A percentile compares a stretch with the other conserved stretches of the same genome.
phyloP scores from a whole-genome alignment of 2,329 filamentous ascomycete genomes.

The Fusarium redolens region DNA sequence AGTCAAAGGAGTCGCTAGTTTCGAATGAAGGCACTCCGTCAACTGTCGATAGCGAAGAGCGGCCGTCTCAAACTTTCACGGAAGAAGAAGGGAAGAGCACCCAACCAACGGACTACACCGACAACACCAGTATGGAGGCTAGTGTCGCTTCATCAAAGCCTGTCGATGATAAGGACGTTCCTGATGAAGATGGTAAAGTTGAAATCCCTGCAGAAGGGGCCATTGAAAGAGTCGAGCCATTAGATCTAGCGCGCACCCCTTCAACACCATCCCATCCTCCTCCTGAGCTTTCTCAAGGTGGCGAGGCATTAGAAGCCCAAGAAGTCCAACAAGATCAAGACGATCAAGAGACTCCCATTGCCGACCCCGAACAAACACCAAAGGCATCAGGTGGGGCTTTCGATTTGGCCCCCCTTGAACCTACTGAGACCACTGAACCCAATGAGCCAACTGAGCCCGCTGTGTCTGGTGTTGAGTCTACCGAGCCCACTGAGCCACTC shows the following conservation, averaged over 20 bases:
- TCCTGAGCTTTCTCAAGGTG: conserved; percentile 15
- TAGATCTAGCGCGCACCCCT: conserved; percentile 60
- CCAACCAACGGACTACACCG: conserved; percentile 55
- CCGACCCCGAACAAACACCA: conserved; percentile 41
- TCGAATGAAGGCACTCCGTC: conserved; percentile 75
- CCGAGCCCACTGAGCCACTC: conserved; percentile 15
- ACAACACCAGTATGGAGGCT: conserved; percentile 48
- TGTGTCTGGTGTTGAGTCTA: background rate
- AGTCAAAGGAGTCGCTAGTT: conserved; percentile 79
- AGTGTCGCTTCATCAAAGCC: conserved; percentile 45
- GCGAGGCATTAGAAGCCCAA: conserved; percentile 2
- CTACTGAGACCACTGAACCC: background rate
- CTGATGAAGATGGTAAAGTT: conserved; percentile 48
- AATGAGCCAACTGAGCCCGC: background rate
- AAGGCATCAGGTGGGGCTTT: conserved; percentile 23
- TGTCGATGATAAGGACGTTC: conserved; percentile 36
- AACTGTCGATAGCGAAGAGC: conserved; percentile 62
- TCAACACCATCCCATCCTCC: conserved; percentile 36
- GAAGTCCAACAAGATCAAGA: background rate
- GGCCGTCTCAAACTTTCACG: conserved; percentile 57
- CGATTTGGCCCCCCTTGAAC: conserved; percentile 8
- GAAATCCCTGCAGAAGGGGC: conserved; percentile 48
- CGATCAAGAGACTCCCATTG: conserved; percentile 17
- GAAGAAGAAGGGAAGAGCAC: conserved; percentile 61
- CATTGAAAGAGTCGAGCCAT: conserved; percentile 61